Evolutionary conservation across 2,329 filamentous ascomycete species (phyloP).

Genomic region (Ceratocystis variospora): DNA sequence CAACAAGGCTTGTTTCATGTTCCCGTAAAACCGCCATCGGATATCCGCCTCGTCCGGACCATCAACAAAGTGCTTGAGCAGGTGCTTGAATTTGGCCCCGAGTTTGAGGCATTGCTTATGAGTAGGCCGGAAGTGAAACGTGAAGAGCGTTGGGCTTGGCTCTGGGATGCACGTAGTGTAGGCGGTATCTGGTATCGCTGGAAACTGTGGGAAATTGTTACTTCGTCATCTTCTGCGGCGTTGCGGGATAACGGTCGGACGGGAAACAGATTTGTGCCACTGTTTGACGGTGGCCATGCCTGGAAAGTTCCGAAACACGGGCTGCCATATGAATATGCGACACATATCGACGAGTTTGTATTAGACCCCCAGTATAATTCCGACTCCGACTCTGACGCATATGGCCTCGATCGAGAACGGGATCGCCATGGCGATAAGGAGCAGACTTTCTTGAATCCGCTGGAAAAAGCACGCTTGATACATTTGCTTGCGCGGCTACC

Average conservation of each 20-base stretch:
- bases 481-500: slow-evolving; percentile 76
- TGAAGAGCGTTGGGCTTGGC: slow-evolving; percentile 85
- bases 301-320: slow-evolving; percentile 61
- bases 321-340: slow-evolving; percentile 70
- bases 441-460: slow-evolving; percentile 59
- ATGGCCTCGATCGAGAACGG: slow-evolving; percentile 50
- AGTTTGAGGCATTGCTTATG: slow-evolving; percentile 90
- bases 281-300: slow-evolving; percentile 63
- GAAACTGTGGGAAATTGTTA: slow-evolving; percentile 78
- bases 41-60: slow-evolving; percentile 64
- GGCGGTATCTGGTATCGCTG: slow-evolving; percentile 87
- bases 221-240: slow-evolving; percentile 27
- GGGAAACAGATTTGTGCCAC: slow-evolving; percentile 37
- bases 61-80: slow-evolving; percentile 82
- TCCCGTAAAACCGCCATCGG: slow-evolving; percentile 58
- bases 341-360: slow-evolving; percentile 62
- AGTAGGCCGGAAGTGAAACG: slow-evolving; percentile 65
- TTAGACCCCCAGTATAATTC: slow-evolving; percentile 78
- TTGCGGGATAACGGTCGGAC: neutral
- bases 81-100: slow-evolving; percentile 63
- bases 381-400: slow-evolving; percentile 50
- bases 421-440: slow-evolving; percentile 24
- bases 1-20: slow-evolving; percentile 46
- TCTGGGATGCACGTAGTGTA: slow-evolving; percentile 70
- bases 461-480: slow-evolving; percentile 71